These are phyloP conservation scores for Colletotrichum navitas DNA, from an alignment of 2,329 filamentous ascomycete genomes.

Conservation along the genomic window DNA sequence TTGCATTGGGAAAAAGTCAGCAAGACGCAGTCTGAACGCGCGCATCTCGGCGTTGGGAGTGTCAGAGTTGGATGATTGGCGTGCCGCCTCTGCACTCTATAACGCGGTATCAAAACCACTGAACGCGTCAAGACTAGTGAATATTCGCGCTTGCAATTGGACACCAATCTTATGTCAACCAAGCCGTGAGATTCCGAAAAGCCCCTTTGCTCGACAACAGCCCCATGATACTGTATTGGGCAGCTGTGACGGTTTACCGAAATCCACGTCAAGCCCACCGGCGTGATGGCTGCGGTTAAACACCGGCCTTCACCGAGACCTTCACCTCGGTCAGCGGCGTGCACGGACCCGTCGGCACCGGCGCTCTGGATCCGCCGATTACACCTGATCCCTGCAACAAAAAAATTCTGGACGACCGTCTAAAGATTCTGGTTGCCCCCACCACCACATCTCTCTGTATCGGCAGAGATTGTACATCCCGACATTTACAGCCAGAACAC, in stretches of 20 bases:
- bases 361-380: constrained; percentile 36
- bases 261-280: background rate
- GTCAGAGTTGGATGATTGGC: constrained; percentile 1
- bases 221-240: background rate
- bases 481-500: constrained; percentile 21
- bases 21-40: background rate
- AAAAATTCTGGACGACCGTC: constrained; percentile 42
- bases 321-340: constrained; percentile 10
- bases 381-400: constrained; percentile 36
- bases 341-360: constrained; percentile 36
- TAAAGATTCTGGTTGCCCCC: constrained; percentile 37
- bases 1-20: background rate
- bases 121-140: constrained; percentile 25
- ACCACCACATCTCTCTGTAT: constrained; percentile 20
- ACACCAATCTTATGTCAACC: background rate
- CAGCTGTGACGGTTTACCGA: background rate
- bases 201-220: too few species aligned
- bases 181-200: too few species aligned
- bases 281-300: constrained; percentile 7
- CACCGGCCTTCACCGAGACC: constrained; percentile 17
- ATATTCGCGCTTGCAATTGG: background rate
- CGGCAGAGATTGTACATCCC: constrained; percentile 6
- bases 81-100: constrained; percentile 10
- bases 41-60: background rate
- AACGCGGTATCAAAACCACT: constrained; percentile 32